A percentile compares a stretch with the other conserved stretches of the same genome.
Evolutionary conservation across 176 grass and related monocot species (phyloP).

Genomic region (Carex cristatella): DNA sequence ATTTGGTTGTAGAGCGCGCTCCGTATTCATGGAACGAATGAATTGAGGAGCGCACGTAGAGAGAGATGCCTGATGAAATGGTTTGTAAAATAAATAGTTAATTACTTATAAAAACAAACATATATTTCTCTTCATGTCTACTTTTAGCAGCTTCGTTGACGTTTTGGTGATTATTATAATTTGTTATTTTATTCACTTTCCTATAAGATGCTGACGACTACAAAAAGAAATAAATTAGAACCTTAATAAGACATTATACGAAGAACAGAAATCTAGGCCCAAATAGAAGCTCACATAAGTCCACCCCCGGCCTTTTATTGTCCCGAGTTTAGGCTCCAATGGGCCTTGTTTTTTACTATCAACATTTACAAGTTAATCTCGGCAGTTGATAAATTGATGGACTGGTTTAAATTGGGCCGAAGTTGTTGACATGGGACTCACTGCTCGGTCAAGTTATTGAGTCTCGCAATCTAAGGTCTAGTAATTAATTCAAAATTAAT

Average conservation of each 20-base stretch:
- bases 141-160: no score
- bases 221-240: background rate
- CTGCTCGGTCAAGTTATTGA: background rate
- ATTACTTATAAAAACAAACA: background rate
- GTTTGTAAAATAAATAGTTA: background rate
- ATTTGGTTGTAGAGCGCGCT: constrained; percentile 83
- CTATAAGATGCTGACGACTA: background rate
- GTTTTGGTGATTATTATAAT: background rate
- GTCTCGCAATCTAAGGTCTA: background rate
- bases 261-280: background rate
- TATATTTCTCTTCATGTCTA: background rate
- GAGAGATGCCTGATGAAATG: background rate
- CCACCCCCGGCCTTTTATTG: background rate
- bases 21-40: constrained; percentile 77
- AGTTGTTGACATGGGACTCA: background rate
- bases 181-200: background rate
- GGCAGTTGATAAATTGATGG: background rate
- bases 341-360: background rate
- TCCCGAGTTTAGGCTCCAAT: background rate
- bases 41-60: background rate
- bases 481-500: no score
- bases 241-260: background rate
- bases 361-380: background rate
- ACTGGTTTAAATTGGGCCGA: background rate
- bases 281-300: background rate